Percentiles rank a stretch among this genome's conserved stretches.
These are phyloP conservation scores for Ceratorhiza oryzae-sativae DNA, from an alignment of 1,284 basidiomycete species.

Conservation along the genomic window DNA sequence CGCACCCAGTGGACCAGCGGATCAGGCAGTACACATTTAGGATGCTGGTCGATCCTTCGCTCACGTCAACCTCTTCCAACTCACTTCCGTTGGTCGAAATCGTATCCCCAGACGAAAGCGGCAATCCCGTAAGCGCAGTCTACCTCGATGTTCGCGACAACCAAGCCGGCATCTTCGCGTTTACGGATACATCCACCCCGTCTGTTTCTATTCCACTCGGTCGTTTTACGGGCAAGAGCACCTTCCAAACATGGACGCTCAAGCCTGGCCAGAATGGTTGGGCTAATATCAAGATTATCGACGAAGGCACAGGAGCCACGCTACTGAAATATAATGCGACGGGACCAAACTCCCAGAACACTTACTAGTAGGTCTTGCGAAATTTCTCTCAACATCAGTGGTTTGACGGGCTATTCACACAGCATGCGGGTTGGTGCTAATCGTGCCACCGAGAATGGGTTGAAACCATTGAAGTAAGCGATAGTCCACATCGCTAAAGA, in stretches of 20 bases:
- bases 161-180: conserved; percentile 29
- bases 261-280: conserved; percentile 20
- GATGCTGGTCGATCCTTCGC: conserved; percentile 7
- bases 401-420: background rate
- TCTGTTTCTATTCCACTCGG: conserved; percentile 27
- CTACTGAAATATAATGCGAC: conserved; percentile 30
- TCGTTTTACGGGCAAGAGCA: conserved; percentile 7
- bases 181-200: conserved; percentile 12
- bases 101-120: conserved; percentile 12
- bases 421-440: conserved; percentile 20
- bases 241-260: conserved; percentile 30
- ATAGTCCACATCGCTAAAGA: background rate
- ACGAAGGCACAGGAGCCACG: background rate
- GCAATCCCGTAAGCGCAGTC: conserved; percentile 1
- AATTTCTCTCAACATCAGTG: background rate
- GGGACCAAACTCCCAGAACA: background rate
- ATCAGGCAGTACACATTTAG: conserved; percentile 30
- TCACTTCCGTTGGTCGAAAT: conserved; percentile 8
- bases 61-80: background rate
- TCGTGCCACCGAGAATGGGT: background rate
- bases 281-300: conserved; percentile 24
- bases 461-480: conserved; percentile 21
- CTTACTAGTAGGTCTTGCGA: conserved; percentile 1
- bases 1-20: conserved; percentile 7
- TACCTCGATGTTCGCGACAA: conserved; percentile 32